These are phyloP conservation scores for Mycena citricolor DNA, from an alignment of 1,284 basidiomycete genomes.

Conservation along the genomic window DNA sequence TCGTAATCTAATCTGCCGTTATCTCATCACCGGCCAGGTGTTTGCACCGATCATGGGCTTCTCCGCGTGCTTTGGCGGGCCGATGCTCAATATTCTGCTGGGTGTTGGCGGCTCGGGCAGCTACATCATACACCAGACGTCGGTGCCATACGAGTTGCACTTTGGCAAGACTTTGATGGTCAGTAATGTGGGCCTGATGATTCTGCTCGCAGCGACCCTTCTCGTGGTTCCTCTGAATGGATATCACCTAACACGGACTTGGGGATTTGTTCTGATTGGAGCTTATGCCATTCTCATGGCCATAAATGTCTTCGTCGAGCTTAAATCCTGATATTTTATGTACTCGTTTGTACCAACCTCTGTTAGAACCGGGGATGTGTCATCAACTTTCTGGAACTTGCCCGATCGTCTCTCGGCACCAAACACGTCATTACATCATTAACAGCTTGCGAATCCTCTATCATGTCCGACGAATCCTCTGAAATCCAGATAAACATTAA, in stretches of 20 bases:
- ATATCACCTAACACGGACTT: slow-evolving; percentile 75
- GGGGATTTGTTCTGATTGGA: slow-evolving; percentile 78
- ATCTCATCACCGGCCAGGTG: slow-evolving; percentile 40
- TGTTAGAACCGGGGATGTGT: background rate
- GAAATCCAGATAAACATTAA: slow-evolving; percentile 79
- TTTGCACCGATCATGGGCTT: slow-evolving; percentile 90
- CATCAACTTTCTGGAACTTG: background rate
- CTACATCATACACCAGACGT: slow-evolving; percentile 64
- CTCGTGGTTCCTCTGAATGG: slow-evolving; percentile 84
- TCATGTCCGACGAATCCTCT: slow-evolving; percentile 50
- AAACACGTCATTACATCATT: background rate
- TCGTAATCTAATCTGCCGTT: slow-evolving; percentile 5
- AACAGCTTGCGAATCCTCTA: slow-evolving; percentile 1
- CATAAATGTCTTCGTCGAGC: slow-evolving; percentile 76
- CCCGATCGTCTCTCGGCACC: background rate
- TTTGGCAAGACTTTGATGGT: slow-evolving; percentile 86
- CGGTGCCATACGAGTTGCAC: slow-evolving; percentile 65
- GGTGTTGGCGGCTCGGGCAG: slow-evolving; percentile 82
- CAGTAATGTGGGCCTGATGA: slow-evolving; percentile 76
- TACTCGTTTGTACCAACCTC: slow-evolving; percentile 11
- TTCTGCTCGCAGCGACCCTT: slow-evolving; percentile 75
- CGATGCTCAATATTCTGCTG: slow-evolving; percentile 96
- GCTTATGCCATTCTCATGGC: slow-evolving; percentile 76
- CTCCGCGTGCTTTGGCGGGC: slow-evolving; percentile 91
- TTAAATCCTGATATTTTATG: slow-evolving; percentile 27